These are phyloP conservation scores for Xylariaceae sp. DNA, from an alignment of 2,329 filamentous ascomycete species.

Conservation along the genomic window DNA sequence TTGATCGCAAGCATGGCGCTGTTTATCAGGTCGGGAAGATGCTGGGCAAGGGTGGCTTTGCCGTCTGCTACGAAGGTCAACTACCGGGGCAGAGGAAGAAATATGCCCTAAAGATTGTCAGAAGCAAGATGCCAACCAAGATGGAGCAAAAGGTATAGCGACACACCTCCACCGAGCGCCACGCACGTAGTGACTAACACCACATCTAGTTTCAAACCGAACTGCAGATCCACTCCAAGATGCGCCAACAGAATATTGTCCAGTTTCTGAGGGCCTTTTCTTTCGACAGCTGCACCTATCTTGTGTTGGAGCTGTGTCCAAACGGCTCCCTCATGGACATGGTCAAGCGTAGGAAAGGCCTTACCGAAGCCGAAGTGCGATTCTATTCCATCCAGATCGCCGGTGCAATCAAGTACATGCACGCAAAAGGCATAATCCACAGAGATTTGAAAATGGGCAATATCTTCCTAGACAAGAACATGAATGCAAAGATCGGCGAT, in stretches of 20 bases:
- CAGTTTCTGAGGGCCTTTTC: constrained; percentile 93
- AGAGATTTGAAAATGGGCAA: constrained; percentile 98
- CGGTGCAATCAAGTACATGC: constrained; percentile 97
- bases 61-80: constrained; percentile 73
- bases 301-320: constrained; percentile 88
- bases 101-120: constrained; percentile 78
- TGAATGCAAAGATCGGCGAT: constrained; percentile 98
- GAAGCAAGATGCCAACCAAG: constrained; percentile 75
- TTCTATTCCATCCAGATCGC: constrained; percentile 93
- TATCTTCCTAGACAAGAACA: constrained; percentile 86
- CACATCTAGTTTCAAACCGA: constrained; percentile 65
- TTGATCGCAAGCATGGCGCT: constrained; percentile 65
- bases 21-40: constrained; percentile 71
- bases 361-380: constrained; percentile 91
- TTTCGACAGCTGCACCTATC: constrained; percentile 83
- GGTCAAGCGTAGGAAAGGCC: constrained; percentile 84
- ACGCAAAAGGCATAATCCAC: constrained; percentile 92
- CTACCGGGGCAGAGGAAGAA: constrained; percentile 62
- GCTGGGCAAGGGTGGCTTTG: constrained; percentile 78
- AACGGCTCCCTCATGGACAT: constrained; percentile 98
- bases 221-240: constrained; percentile 96
- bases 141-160: constrained; percentile 72
- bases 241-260: constrained; percentile 93
- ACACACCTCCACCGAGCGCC: neutral
- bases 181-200: constrained; percentile 8